Evolutionary conservation across 1,284 basidiomycete genomes (phyloP).

Genomic region (Malassezia yamatoensis): DNA sequence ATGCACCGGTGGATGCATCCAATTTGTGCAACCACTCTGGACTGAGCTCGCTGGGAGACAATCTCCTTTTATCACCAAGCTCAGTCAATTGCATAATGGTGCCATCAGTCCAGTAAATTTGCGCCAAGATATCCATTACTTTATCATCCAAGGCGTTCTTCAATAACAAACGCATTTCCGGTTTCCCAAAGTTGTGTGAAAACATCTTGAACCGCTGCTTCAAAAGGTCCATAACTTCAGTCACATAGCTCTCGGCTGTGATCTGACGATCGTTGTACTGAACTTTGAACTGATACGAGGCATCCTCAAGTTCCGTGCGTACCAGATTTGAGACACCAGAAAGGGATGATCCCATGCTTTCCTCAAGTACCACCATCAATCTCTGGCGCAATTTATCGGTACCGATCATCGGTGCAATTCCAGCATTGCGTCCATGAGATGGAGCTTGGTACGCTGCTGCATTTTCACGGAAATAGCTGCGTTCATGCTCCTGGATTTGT

Average conservation of each 20-base stretch:
- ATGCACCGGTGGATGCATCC: constrained; percentile 75
- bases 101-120: constrained; percentile 91
- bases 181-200: constrained; percentile 74
- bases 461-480: constrained; percentile 67
- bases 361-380: constrained; percentile 92
- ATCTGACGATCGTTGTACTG: constrained; percentile 96
- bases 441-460: constrained; percentile 59
- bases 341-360: constrained; percentile 87
- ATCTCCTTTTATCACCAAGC: constrained; percentile 62
- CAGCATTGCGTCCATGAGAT: constrained; percentile 53
- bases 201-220: constrained; percentile 84
- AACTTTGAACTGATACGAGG: constrained; percentile 97
- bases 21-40: constrained; percentile 92
- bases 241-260: constrained; percentile 90
- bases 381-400: constrained; percentile 77
- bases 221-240: constrained; percentile 85
- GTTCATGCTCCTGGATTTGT: constrained; percentile 56
- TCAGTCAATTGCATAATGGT: constrained; percentile 63
- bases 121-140: constrained; percentile 91
- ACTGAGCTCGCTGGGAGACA: constrained; percentile 64
- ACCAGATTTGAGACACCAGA: constrained; percentile 94
- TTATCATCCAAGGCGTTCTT: constrained; percentile 88
- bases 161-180: constrained; percentile 73
- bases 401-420: constrained; percentile 58
- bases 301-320: constrained; percentile 89